Base-by-base conservation (phyloP, 208 protist genomes). In the Crithidia acanthocephali region DNA sequence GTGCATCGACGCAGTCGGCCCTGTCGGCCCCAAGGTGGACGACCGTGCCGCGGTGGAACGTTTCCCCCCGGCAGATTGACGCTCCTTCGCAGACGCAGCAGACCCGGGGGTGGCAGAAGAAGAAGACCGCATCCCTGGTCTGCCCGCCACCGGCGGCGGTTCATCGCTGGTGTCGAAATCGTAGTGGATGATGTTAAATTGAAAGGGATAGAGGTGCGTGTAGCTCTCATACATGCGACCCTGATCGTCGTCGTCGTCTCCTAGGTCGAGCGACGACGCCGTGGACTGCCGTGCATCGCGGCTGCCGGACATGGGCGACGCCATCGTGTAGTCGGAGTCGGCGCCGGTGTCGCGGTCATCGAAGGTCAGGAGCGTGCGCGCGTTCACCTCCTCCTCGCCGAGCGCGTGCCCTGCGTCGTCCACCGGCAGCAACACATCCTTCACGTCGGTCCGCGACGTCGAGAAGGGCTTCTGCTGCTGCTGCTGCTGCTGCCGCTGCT, bases 131-230 rank as follows among this genome's bases (percentile, higher is more conserved):
- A 40, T 40, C 35, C 11, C 8, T n/a, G n/a, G n/a, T n/a, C 35
- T 40, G 35, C 35, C 35, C 11, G 35, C 35, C 8, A 40, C 35
- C 28, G 48, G 48, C 23, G 48, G 9, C 4, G 33, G 9, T 4
- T 58, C 62, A 33, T 68, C 57, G 22, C 25, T 44, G 13, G 18
- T 25, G 32, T 65, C 57, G 47, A 73, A 23, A n/a, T 71, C 65
- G 65, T 63, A 71, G 55, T 62, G 30, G 28, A 71, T 71, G 16
- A 62, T 71, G 30, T 71, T 71, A 23, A 71, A 71, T 2, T 61
- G 65, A 35, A 71, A 71, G 0, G 65, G 65, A 16, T 52, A 62
- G 28, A 71, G 65, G 15, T 71, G 65, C 0, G 40, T 30, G 35
- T 56, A 68, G 62, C 48, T 58, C 33, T 68, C 48, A 22, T 58